Evolutionary conservation across 306 rosid species (phyloP), one percentile per base, ranked within the genome.

Genomic region (Pyrus pyrifolia): DNA sequence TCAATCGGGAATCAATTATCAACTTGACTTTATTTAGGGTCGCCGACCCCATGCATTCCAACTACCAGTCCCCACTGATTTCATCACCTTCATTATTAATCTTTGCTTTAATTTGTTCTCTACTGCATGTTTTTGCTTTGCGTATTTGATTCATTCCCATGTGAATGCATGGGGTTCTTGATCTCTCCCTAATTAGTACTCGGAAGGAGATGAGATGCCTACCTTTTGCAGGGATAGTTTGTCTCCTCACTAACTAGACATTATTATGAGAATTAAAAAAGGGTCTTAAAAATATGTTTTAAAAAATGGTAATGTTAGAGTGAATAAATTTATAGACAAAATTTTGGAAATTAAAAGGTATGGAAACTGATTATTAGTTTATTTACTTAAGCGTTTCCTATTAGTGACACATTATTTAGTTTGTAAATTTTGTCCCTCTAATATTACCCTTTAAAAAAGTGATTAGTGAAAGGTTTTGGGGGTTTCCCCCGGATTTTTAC

Each of bases 141-240:
- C 70, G 74, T 63, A 42, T 61, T 21, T 15, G 67, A 72, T 38
- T 58, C 74, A 83, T 83, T 75, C 78, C 86, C 79, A 74, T 81
- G 86, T 71, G 73, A 71, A 71, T 79, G 76, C 67, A 33, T 25
- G 63, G 59, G 59, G 46, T 78, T 58, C 17, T 31, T 29, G 6
- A 51, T 18, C 51, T 62, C 68, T 53, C 75, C 76, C 79, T 53
- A 51, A 61, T 57, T 58, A 35, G 40, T 35, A 60, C 57, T 79
- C 44, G 77, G 81, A 79, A 68, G 55, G 44, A 72, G 76, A 49
- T 60, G 68, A 5, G 35, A 5, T 27, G 70, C 22, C 57, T 8
- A 52, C 52, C 31, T 52, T 72, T 53, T 27, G 60, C 27, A 15
- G 33, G 82, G 69, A 38, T 79, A 31, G 73, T 75, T 75, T 75